Percentiles rank a stretch among this genome's conserved stretches.
Conservation (phyloP, 148 eudicot species). For the Amaranthus hypochondriacus region DNA sequence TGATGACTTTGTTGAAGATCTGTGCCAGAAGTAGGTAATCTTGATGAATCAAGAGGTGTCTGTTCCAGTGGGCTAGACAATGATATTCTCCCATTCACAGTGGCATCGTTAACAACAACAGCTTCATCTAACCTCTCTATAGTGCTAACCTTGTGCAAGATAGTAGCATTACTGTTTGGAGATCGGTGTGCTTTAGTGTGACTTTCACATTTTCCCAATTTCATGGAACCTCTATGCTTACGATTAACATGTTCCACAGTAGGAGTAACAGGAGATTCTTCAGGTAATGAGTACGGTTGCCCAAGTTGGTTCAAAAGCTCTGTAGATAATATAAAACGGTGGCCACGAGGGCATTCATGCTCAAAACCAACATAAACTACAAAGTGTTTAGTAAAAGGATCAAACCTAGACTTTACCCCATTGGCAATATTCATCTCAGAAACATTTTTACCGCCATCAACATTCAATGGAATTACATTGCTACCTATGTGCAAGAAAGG, state of each 20-base stretch:
- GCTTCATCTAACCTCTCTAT: conserved; percentile 47
- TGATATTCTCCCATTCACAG: conserved; percentile 24
- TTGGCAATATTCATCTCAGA: conserved; percentile 27
- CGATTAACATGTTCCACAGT: conserved; percentile 39
- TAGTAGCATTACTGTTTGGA: conserved; percentile 38
- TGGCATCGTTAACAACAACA: conserved; percentile 24
- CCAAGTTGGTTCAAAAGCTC: conserved; percentile 74
- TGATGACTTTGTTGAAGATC: conserved; percentile 39
- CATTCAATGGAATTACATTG: conserved; percentile 44
- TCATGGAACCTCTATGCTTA: conserved; percentile 44
- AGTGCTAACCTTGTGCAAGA: conserved; percentile 35
- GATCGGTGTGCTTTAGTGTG: conserved; percentile 42
- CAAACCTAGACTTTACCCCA: conserved; percentile 35
- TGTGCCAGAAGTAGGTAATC: conserved; percentile 25
- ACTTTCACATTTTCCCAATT: conserved; percentile 43
- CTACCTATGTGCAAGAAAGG: conserved; percentile 56
- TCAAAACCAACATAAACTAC: conserved; percentile 81
- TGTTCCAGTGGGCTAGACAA: conserved; percentile 31
- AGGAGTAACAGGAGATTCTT: conserved; percentile 40
- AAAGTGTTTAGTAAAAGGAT: conserved; percentile 40
- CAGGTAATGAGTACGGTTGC: conserved; percentile 43
- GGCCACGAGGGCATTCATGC: conserved; percentile 95
- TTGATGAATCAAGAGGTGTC: conserved; percentile 27
- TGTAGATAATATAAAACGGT: conserved; percentile 71
- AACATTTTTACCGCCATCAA: conserved; percentile 26